phyloP scores from a whole-genome alignment of 78 protist species.

The Chrysochromulina parva region DNA sequence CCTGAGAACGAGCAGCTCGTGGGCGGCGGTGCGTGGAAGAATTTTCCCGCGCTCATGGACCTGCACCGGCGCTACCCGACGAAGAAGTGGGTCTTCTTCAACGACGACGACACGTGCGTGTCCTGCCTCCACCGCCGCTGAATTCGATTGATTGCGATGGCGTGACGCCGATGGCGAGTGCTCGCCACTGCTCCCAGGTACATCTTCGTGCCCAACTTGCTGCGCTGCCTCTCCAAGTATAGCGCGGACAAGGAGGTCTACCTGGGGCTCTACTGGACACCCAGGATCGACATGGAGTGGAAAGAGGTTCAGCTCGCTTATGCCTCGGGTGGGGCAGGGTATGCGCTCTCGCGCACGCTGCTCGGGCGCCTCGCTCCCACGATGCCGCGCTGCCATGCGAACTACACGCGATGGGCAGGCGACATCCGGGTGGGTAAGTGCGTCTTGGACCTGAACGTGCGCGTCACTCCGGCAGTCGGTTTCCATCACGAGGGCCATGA shows the following conservation, averaged over 20 bases:
- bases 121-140: too few relatives aligned
- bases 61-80: neutral
- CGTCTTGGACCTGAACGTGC: neutral
- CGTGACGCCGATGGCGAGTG: neutral
- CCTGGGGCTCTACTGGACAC: neutral
- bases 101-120: neutral
- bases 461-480: neutral
- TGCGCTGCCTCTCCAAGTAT: neutral
- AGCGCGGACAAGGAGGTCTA: neutral
- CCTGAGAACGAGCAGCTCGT: neutral
- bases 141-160: too few relatives aligned
- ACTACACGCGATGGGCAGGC: constrained; percentile 5
- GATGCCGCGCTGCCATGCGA: neutral
- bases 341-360: neutral
- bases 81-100: neutral
- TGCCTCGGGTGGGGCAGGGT: neutral
- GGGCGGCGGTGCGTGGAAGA: neutral
- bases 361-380: neutral
- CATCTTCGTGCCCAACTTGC: neutral
- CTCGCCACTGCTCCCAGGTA: too few relatives aligned
- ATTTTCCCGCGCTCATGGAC: neutral
- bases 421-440: neutral
- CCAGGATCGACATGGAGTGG: neutral
- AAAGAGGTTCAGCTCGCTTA: neutral
- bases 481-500: neutral